phyloP scores from a whole-genome alignment of 2,329 filamentous ascomycete genomes.

The Monilinia polystroma region DNA sequence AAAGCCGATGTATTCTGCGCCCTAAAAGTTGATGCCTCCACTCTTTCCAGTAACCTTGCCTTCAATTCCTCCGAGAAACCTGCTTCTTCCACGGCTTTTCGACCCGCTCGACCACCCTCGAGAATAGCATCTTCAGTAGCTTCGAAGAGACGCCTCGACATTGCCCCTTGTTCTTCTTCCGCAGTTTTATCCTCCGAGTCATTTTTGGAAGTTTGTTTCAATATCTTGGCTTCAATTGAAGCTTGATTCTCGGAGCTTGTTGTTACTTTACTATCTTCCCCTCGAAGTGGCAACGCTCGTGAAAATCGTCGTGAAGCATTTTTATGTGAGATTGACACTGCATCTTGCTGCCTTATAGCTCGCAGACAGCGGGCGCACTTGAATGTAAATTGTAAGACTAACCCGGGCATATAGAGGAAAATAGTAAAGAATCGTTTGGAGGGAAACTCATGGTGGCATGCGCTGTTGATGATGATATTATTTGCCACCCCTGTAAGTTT shows the following conservation, averaged over 20 bases:
- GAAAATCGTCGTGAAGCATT: conserved; percentile 29
- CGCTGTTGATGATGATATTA: neutral
- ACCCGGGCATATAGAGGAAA: conserved; percentile 37
- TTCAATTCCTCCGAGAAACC: conserved; percentile 65
- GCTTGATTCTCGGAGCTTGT: conserved; percentile 21
- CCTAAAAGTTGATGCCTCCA: conserved; percentile 55
- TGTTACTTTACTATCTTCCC: conserved; percentile 26
- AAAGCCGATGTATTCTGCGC: conserved; percentile 51
- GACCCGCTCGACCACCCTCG: conserved; percentile 58
- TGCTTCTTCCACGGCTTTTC: conserved; percentile 58
- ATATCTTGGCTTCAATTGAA: conserved; percentile 28
- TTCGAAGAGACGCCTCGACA: conserved; percentile 58
- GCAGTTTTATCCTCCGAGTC: neutral
- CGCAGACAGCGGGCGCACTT: conserved; percentile 37
- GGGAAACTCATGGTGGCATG: neutral
- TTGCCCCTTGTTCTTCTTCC: conserved; percentile 38
- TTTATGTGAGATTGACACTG: conserved; percentile 21
- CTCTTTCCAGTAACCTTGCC: conserved; percentile 54
- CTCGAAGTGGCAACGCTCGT: conserved; percentile 32
- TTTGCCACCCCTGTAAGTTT: conserved; percentile 5
- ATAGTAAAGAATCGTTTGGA: neutral
- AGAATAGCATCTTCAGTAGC: conserved; percentile 63
- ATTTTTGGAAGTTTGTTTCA: conserved; percentile 13
- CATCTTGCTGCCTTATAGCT: conserved; percentile 33
- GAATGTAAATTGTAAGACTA: conserved; percentile 28